A percentile compares a stretch with the other conserved stretches of the same genome.
Conservation (phyloP, 768 basidiomycete species). For the Asterophora lycoperdoides region DNA sequence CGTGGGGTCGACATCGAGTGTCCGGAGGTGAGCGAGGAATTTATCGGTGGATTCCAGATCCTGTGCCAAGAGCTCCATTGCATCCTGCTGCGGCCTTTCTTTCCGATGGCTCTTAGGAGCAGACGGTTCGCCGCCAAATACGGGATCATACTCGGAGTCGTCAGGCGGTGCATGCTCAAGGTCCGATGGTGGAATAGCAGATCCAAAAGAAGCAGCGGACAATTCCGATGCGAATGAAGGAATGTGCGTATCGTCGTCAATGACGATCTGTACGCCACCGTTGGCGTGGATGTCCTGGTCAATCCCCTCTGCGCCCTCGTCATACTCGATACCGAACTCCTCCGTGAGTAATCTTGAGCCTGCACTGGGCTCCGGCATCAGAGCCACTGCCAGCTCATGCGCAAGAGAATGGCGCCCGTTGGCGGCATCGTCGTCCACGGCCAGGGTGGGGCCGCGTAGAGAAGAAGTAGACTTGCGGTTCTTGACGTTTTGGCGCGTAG, state of each 20-base stretch:
- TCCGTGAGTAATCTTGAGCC: constrained; percentile 78
- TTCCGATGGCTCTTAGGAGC: constrained; percentile 26
- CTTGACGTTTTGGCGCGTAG: constrained; percentile 29
- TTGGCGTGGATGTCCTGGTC: constrained; percentile 41
- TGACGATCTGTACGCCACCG: constrained; percentile 28
- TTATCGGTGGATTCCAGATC: constrained; percentile 75
- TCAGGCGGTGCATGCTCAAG: constrained; percentile 22
- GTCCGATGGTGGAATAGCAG: constrained; percentile 24
- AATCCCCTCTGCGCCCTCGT: constrained; percentile 81
- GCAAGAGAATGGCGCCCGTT: constrained; percentile 68
- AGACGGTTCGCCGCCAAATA: constrained; percentile 37
- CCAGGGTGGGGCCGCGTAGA: constrained; percentile 36
- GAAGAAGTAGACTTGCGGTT: constrained; percentile 49
- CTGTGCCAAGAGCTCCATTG: constrained; percentile 68
- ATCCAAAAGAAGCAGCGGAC: constrained; percentile 25
- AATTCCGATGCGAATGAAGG: constrained; percentile 45
- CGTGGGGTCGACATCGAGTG: constrained; percentile 54
- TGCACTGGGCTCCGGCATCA: constrained; percentile 81
- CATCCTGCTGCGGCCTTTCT: constrained; percentile 43
- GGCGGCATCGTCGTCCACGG: constrained; percentile 38
- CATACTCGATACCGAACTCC: constrained; percentile 87
- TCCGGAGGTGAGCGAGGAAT: constrained; percentile 69
- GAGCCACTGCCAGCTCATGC: constrained; percentile 81
- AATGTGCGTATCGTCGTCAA: constrained; percentile 23
- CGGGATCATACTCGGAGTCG: constrained; percentile 37